Percentiles rank a stretch among this genome's conserved stretches.
phyloP scores from a whole-genome alignment of 176 grass and related monocot species.

The Aegilops speltoides region DNA sequence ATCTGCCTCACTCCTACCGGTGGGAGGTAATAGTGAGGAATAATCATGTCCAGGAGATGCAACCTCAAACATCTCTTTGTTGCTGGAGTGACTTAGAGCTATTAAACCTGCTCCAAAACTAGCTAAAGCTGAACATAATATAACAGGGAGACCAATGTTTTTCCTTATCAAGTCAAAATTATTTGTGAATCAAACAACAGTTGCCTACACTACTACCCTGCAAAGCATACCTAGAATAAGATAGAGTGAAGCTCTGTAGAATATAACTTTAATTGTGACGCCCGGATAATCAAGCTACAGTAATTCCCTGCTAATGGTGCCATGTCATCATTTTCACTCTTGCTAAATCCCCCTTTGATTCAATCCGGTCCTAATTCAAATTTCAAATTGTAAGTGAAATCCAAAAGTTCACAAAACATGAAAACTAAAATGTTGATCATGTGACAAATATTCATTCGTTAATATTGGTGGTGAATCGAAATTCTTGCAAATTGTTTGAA shows the following conservation, averaged over 20 bases:
- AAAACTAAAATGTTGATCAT: no score
- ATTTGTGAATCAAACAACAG: conserved; percentile 89
- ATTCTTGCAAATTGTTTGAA: no score
- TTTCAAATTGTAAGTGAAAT: no score
- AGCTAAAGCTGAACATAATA: conserved; percentile 86
- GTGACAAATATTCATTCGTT: no score
- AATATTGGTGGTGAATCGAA: no score
- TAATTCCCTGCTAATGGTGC: no score
- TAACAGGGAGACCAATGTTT: conserved; percentile 77
- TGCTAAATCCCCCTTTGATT: no score
- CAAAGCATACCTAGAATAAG: conserved; percentile 97
- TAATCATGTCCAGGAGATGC: conserved; percentile 69
- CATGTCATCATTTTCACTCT: no score
- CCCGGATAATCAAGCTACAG: no score
- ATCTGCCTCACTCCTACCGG: no score
- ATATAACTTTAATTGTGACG: conserved; percentile 1
- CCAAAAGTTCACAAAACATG: no score
- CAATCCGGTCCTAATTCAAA: no score
- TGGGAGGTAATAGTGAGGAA: conserved; percentile 59
- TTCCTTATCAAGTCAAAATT: conserved; percentile 83
- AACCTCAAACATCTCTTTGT: conserved; percentile 46
- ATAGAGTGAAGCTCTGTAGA: conserved; percentile 79
- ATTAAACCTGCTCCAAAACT: conserved; percentile 90
- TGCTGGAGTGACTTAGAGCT: conserved; percentile 51
- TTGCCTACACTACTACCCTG: conserved; percentile 77